Evolutionary conservation across 257 asterid species (phyloP), one percentile per base, ranked within the genome.

Genomic region (Solanum ahanhuiri): DNA sequence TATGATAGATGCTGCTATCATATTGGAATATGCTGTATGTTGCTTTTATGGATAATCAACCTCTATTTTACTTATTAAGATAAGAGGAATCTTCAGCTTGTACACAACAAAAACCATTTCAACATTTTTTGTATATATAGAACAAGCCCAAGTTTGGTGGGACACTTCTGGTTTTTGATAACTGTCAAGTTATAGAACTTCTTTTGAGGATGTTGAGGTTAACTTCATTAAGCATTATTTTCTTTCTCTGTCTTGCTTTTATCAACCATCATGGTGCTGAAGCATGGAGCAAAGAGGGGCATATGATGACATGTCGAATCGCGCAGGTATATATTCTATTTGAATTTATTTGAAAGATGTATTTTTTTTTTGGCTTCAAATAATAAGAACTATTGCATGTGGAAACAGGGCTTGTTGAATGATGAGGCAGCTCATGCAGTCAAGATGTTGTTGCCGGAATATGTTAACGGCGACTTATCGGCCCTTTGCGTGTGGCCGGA

Each of bases 231-330:
- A 58, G 89, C 87, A n/a, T 87, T 9, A 87, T 87, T 82, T 89
- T 81, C 82, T 43, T 90, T 72, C 28, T 90, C 4, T 91, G 87
- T 88, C 22, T 87, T 85, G 92, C 88, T 88, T 43, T 88, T 83
- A 88, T 91, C 83, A n/a, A 54, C 64, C 87, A 88, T 51, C 88
- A 90, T 48, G 75, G 83, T 69, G 97, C 90, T 89, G 84, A 86
- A 89, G 98, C 96, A 86, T 96, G 99, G 99, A 94, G 99, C 90
- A 96, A 94, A 91, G 99, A 96, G 69, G 97, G 98, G 12, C 97
- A 96, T 88, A 89, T 86, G 86, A 95, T 95, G 97, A 95, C 99
- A 10, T 96, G 99, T 91, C 90, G 88, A 83, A 93, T 94, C 86
- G 99, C 98, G 43, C 98, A 95, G 97, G 98, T 96, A 93, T 18